These are phyloP conservation scores for Castanopsis chinensis DNA, from an alignment of 306 rosid species.

Conservation along the genomic window DNA sequence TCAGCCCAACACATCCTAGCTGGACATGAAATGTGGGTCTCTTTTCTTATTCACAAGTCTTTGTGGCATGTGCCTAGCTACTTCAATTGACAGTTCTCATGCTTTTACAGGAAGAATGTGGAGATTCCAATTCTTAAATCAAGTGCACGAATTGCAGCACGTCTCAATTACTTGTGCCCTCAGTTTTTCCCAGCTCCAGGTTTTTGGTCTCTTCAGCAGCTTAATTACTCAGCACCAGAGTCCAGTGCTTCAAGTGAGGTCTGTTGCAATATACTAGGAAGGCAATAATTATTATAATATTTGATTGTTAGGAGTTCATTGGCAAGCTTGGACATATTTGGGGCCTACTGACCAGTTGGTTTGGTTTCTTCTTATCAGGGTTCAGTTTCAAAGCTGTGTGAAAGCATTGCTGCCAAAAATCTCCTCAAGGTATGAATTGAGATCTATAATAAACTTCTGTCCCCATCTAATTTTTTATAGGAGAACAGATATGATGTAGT, in stretches of 20 bases:
- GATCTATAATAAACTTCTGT: background rate
- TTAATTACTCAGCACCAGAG: slow-evolving; percentile 33
- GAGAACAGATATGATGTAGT: background rate
- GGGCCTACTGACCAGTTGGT: slow-evolving; percentile 2
- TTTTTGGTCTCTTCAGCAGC: slow-evolving; percentile 54
- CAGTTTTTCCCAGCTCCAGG: slow-evolving; percentile 95
- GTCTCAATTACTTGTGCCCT: slow-evolving; percentile 86
- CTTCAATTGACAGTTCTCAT: slow-evolving; percentile 18
- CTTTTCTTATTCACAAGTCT: slow-evolving; percentile 6
- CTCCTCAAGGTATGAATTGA: slow-evolving; percentile 76
- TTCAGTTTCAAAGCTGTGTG: slow-evolving; percentile 40
- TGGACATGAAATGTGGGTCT: slow-evolving; percentile 75
- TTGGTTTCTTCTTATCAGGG: slow-evolving; percentile 47
- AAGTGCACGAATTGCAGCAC: slow-evolving; percentile 78
- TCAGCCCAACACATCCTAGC: slow-evolving; percentile 86
- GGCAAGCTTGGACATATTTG: background rate
- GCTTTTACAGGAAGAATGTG: slow-evolving; percentile 66
- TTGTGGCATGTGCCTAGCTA: slow-evolving; percentile 3
- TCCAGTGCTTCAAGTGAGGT: slow-evolving; percentile 70
- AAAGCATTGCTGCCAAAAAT: slow-evolving; percentile 66
- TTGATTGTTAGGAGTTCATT: slow-evolving; percentile 7
- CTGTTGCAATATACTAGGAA: slow-evolving; percentile 40
- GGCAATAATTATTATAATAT: slow-evolving; percentile 9
- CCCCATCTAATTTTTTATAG: slow-evolving; percentile 13
- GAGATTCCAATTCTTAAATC: slow-evolving; percentile 82